A percentile compares a stretch with the other conserved stretches of the same genome.
phyloP scores from a whole-genome alignment of 495 filamentous ascomycete species.

The Podospora comata region DNA sequence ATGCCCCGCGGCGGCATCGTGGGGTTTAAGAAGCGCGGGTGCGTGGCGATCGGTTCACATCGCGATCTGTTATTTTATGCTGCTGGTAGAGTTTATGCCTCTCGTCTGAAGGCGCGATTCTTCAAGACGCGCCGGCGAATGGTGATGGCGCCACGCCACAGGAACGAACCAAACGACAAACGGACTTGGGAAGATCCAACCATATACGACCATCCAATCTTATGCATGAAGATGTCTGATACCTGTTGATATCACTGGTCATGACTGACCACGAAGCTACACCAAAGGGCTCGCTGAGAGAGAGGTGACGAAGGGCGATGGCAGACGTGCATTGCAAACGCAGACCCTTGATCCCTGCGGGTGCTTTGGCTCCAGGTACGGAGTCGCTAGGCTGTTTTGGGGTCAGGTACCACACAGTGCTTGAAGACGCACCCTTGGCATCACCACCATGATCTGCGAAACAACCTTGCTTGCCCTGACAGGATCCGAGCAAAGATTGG shows the following conservation, averaged over 20 bases:
- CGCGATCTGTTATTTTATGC: background rate
- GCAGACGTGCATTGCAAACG: slow-evolving; percentile 13
- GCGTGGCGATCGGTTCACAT: background rate
- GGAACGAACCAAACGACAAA: background rate
- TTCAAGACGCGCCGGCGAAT: background rate
- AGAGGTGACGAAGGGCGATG: background rate
- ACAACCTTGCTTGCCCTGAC: slow-evolving; percentile 2
- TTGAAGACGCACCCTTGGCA: slow-evolving; percentile 12
- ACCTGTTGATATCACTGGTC: background rate
- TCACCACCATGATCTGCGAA: slow-evolving; percentile 16
- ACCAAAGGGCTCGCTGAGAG: background rate
- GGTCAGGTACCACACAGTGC: slow-evolving; percentile 18
- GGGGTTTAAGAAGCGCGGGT: background rate
- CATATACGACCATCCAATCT: background rate
- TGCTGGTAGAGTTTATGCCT: background rate
- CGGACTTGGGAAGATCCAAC: background rate
- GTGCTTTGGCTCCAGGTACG: slow-evolving; percentile 23
- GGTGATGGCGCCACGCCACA: too few species aligned
- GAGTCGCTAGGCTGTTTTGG: slow-evolving; percentile 14
- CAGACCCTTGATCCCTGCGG: slow-evolving; percentile 26
- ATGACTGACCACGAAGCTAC: too few species aligned
- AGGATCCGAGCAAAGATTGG: slow-evolving; percentile 5
- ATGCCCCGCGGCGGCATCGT: slow-evolving; percentile 5
- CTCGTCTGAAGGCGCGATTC: background rate
- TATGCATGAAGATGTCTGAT: background rate